Evolutionary conservation across 2,329 filamentous ascomycete genomes (phyloP), one percentile per base, ranked within the genome.

Genomic region (Trichoderma semiorbis): DNA sequence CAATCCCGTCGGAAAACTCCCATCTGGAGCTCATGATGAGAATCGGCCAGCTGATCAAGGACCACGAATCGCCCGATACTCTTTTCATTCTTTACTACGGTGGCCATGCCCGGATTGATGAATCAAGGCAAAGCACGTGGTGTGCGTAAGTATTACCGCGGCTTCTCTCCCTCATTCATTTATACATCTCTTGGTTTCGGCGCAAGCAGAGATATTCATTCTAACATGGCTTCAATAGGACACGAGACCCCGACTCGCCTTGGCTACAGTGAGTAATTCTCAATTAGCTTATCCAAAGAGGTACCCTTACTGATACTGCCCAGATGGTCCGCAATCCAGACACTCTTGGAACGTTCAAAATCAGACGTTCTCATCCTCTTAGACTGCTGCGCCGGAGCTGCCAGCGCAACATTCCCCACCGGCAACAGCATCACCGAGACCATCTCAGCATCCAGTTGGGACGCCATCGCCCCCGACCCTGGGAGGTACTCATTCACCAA

Each of bases 381-480:
- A 16, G 88, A 89, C 76, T 89, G 88, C 75, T 90, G 88, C 75
- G 87, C 88, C 7, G 87, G 87, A 14, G 88, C 88, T 53, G 88
- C 88, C 58, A 89, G 87, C 73, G 87, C 87, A 16, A 88, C 87
- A 0, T 89, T 89, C 66, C 85, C 87, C 6, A 88, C 83, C 21
- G 87, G 88, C 21, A 84, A 84, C 74, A 89, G 87, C 77, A 88
- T 88, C 74, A 90, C 87, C 3, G 88, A 89, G 78, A 89, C 87
- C 10, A 89, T 90, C 74, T 89, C 87, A 6, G 88, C 88, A 5
- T 89, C 87, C 2, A 89, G 87, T 67, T 90, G 87, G 87, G 87
- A 90, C 72, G 87, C 87, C 57, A 89, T 88, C 66, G 87, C 88
- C 12, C 87, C 88, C 0, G 85, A 89, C 71, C 88, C 88, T 14